phyloP scores from a whole-genome alignment of 2,329 filamentous ascomycete genomes.

The Xylaria sp. region DNA sequence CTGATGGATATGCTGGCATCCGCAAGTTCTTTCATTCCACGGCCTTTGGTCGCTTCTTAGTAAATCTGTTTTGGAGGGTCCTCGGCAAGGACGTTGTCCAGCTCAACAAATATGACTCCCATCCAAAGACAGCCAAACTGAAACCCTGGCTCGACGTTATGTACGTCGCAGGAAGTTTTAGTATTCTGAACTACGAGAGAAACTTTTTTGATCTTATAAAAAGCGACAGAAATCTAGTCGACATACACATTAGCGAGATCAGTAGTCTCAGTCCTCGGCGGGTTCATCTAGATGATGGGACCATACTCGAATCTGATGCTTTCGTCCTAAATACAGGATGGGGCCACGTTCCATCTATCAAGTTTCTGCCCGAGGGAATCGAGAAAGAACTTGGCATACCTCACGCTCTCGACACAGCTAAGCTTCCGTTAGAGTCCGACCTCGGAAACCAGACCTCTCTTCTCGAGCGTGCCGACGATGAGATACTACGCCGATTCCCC shows the following conservation, averaged over 20 bases:
- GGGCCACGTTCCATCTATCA: conserved; percentile 55
- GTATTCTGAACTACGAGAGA: conserved; percentile 69
- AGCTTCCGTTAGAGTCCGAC: too few species aligned
- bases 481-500: conserved; percentile 63
- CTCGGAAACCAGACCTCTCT: conserved; percentile 52
- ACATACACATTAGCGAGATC: conserved; percentile 68
- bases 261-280: conserved; percentile 56
- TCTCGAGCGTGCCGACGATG: conserved; percentile 57
- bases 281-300: conserved; percentile 59
- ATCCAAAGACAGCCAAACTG: conserved; percentile 64
- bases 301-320: conserved; percentile 58
- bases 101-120: conserved; percentile 64
- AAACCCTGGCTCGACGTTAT: conserved; percentile 63
- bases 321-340: conserved; percentile 69
- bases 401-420: conserved; percentile 48
- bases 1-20: conserved; percentile 67
- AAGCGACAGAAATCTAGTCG: conserved; percentile 57
- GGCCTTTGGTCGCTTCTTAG: conserved; percentile 64
- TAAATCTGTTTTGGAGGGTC: conserved; percentile 67
- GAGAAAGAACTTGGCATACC: conserved; percentile 62
- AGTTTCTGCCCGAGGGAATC: conserved; percentile 59
- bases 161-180: conserved; percentile 67
- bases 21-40: conserved; percentile 69
- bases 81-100: conserved; percentile 66
- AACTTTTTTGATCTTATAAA: conserved; percentile 68